Percentiles rank a stretch among this genome's conserved stretches.
These are phyloP conservation scores for Zygosaccharomyces pseudobailii DNA, from an alignment of 1,139 yeast genomes.

Conservation along the genomic window DNA sequence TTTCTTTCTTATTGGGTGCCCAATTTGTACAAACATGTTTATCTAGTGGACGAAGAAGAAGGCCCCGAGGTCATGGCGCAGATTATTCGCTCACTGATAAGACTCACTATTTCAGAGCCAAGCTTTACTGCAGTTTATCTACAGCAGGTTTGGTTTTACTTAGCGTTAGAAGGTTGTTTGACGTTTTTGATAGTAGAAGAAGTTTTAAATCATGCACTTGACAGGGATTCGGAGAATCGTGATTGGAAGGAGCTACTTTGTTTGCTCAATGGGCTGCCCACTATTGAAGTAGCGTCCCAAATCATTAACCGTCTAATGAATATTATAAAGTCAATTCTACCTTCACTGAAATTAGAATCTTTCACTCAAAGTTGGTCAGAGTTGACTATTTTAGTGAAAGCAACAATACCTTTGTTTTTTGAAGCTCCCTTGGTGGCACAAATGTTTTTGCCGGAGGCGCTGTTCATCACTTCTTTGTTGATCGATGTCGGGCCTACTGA, in stretches of 20 bases:
- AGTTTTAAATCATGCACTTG: constrained; percentile 67
- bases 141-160: constrained; percentile 64
- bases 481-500: constrained; percentile 71
- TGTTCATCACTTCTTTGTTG: constrained; percentile 63
- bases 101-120: constrained; percentile 45
- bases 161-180: constrained; percentile 59
- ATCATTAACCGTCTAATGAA: constrained; percentile 50
- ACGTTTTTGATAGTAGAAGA: constrained; percentile 63
- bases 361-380: constrained; percentile 70
- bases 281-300: constrained; percentile 67
- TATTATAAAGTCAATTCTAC: constrained; percentile 47
- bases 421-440: constrained; percentile 65
- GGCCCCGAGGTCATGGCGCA: constrained; percentile 62
- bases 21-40: constrained; percentile 58
- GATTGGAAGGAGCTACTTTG: constrained; percentile 63
- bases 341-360: constrained; percentile 42
- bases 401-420: constrained; percentile 65
- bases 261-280: constrained; percentile 59
- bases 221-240: constrained; percentile 66
- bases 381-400: constrained; percentile 61
- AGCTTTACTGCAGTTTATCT: constrained; percentile 45
- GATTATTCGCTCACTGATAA: constrained; percentile 59
- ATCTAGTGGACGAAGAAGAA: constrained; percentile 45
- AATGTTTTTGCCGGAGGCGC: constrained; percentile 65
- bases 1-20: constrained; percentile 77